Evolutionary conservation across 192 early-diverging fungal species (phyloP), one percentile per base, ranked within the genome.

Genomic region (Backusella morwellensis): DNA sequence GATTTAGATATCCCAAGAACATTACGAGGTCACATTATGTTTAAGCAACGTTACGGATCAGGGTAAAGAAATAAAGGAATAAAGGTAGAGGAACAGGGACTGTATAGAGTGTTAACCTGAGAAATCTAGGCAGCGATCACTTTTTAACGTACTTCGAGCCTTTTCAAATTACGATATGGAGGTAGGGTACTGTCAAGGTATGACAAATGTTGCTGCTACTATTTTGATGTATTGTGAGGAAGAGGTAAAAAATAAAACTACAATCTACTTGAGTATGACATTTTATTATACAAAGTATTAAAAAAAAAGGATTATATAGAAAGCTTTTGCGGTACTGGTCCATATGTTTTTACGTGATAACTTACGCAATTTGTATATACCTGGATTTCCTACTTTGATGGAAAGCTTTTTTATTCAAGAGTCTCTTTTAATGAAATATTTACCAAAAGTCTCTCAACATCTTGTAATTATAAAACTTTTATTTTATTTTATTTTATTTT

Each of bases 161-260:
- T 95, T 95, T 77, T 86, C 90, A 3, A 81, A 89, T 35, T 95
- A 91, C 76, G 94, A 96, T 78, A 59, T 80, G 34, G 88, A 92
- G 66, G 89, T 96, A 67, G 95, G 95, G 38, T 96, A 96, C 73
- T 96, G 95, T 75, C 95, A 96, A 85, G 95, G 95, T 1, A 92
- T 96, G 81, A 86, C 94, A 3, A 95, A 93, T 79, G 82, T 96
- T 29, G 93, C 89, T 0, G 93, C 93, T 3, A 91, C 90, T 2
- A 81, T 96, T 71, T 74, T 96, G 66, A 84, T 94, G 74, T 94
- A 93, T 79, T 90, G 81, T 78, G 79, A 86, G 41, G 84, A 86
- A 69, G 87, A 90, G 84, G 87, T 90, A 79, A 73, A 38, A 32
- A 23, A 56, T 11, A 56, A 56, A 56, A 40, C 38, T 56, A 56